phyloP scores from a whole-genome alignment of 2,329 filamentous ascomycete species.

The Botrytis aclada region DNA sequence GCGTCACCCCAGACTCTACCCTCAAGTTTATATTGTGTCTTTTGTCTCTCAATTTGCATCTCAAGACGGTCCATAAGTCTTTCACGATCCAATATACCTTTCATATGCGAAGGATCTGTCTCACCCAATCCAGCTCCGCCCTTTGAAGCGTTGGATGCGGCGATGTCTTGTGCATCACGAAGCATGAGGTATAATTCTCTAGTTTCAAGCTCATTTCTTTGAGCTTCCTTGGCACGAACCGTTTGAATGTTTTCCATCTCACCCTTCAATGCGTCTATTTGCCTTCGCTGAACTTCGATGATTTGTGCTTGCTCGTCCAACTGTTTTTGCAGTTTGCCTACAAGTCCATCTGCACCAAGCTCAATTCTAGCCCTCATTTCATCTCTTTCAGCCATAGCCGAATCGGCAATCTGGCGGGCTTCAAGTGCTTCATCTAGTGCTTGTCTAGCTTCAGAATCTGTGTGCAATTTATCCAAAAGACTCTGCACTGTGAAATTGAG shows the following conservation, averaged over 20 bases:
- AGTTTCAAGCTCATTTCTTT: slow-evolving; percentile 93
- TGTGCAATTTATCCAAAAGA: slow-evolving; percentile 91
- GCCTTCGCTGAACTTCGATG: slow-evolving; percentile 82
- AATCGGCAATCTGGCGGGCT: slow-evolving; percentile 88
- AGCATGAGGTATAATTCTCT: slow-evolving; percentile 98
- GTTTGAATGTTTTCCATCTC: slow-evolving; percentile 86
- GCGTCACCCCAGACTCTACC: slow-evolving; percentile 84
- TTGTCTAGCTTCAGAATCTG: slow-evolving; percentile 89
- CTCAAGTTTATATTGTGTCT: slow-evolving; percentile 96
- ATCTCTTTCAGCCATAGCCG: slow-evolving; percentile 92
- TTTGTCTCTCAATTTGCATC: slow-evolving; percentile 92
- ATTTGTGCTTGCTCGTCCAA: slow-evolving; percentile 89
- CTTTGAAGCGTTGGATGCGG: slow-evolving; percentile 74
- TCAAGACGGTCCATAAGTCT: slow-evolving; percentile 89
- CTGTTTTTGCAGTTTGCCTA: slow-evolving; percentile 88
- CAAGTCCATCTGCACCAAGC: slow-evolving; percentile 86
- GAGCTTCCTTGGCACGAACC: slow-evolving; percentile 82
- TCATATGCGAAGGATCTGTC: slow-evolving; percentile 72
- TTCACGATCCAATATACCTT: slow-evolving; percentile 90
- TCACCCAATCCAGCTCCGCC: slow-evolving; percentile 49
- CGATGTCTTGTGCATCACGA: slow-evolving; percentile 92
- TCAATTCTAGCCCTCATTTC: slow-evolving; percentile 88
- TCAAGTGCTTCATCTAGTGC: slow-evolving; percentile 89
- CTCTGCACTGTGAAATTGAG: slow-evolving; percentile 97
- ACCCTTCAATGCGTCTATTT: slow-evolving; percentile 82